Base-by-base conservation (phyloP, 1,139 yeast species). In the Yamadazyma dushanensis region DNA sequence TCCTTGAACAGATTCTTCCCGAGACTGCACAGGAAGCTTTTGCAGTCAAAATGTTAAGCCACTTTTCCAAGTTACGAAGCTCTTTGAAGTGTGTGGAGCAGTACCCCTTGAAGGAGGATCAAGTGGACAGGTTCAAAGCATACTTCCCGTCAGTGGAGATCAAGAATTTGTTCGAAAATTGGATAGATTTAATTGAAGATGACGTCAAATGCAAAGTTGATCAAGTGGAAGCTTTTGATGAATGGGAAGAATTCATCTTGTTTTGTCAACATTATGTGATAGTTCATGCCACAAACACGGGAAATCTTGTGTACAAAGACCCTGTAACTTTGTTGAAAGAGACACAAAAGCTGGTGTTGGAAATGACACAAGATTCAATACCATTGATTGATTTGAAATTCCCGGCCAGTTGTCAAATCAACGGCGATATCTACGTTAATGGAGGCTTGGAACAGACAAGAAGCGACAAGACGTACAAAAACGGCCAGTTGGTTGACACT, bases 191-290 rank as follows among this genome's bases (percentile, higher is more conserved):
- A 38, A 63, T 80, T 4, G 56, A 69, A 7, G 48, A 49, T 2
- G 65, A 61, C 0, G 54, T 63, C n/a, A 78, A 74, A 48, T 29
- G 43, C 0, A 57, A 60, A 34, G 73, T 86, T 13, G 68, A 66
- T 10, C 38, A 54, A 2, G 70, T 46, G 18, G 95, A 86, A 54
- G 76, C 75, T 7, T 86, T 86, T 57, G 95, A 86, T 53, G 95
- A 86, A 57, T 76, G 86, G 79, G 95, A 86, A 56, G 95, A 86
- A 55, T 85, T 85, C 45, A 72, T 81, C 19, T 56, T 83, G 13
- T 86, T 84, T 51, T 80, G 89, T 44, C 94, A 84, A 48, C 94
- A 85, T 53, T 86, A 86, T 52, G 67, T 81, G 26, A 66, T 83
- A 22, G 65, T 82, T 3, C 89, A 83, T 56, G 87, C 89, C 1